Evolutionary conservation across 2,329 filamentous ascomycete species (phyloP).

Genomic region (Diaporthe helianthi): DNA sequence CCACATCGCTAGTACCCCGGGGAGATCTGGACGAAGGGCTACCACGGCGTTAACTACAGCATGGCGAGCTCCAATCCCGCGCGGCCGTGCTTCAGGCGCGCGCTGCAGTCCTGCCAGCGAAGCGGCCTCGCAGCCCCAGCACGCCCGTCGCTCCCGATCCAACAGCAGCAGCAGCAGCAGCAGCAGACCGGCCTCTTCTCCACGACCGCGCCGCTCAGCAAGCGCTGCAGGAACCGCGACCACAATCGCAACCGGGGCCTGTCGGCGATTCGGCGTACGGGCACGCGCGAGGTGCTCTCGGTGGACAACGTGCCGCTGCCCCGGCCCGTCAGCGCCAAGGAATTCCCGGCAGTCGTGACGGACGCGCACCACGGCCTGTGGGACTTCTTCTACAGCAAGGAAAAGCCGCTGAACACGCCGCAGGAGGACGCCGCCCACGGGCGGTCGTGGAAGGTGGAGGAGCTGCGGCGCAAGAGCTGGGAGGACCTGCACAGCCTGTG

Average conservation of each 20-base stretch:
- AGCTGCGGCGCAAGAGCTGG: constrained; percentile 89
- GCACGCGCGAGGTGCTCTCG: constrained; percentile 75
- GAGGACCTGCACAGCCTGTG: constrained; percentile 91
- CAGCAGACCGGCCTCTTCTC: constrained; percentile 42
- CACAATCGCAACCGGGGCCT: constrained; percentile 82
- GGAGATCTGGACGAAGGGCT: background rate
- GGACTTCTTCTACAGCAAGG: constrained; percentile 83
- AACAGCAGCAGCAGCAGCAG: constrained; percentile 38
- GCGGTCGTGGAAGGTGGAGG: constrained; percentile 82
- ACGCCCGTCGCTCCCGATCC: constrained; percentile 6
- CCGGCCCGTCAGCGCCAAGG: constrained; percentile 61
- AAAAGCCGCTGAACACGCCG: constrained; percentile 74
- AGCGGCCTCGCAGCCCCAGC: constrained; percentile 19
- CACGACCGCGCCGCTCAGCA: constrained; percentile 41
- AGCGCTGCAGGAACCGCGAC: constrained; percentile 58
- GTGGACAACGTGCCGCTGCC: constrained; percentile 77
- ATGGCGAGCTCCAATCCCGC: constrained; percentile 29
- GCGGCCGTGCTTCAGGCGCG: constrained; percentile 31
- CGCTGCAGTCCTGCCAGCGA: constrained; percentile 28
- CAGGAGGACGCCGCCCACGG: constrained; percentile 76
- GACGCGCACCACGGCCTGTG: constrained; percentile 87
- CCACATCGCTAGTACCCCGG: background rate
- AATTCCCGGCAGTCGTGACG: constrained; percentile 63
- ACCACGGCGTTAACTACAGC: background rate
- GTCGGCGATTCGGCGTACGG: constrained; percentile 80